phyloP scores from a whole-genome alignment of 2,329 filamentous ascomycete genomes.

The Mycogone perniciosa region DNA sequence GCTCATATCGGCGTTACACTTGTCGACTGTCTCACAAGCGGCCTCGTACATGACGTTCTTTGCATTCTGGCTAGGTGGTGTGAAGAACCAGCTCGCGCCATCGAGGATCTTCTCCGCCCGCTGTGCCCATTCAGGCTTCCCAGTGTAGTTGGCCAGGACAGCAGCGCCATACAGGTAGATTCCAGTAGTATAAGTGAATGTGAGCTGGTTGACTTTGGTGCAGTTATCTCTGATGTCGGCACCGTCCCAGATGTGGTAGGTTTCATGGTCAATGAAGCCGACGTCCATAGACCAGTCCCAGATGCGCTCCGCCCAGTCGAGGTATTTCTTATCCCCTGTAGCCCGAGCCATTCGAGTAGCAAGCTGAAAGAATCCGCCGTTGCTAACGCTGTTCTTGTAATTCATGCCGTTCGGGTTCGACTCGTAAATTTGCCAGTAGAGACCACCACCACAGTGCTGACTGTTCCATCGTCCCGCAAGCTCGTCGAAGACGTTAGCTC shows the following conservation, averaged over 20 bases:
- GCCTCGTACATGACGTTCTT: slow-evolving; percentile 59
- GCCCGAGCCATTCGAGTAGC: slow-evolving; percentile 67
- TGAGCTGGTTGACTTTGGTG: slow-evolving; percentile 42
- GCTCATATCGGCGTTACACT: slow-evolving; percentile 57
- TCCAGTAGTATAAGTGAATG: slow-evolving; percentile 61
- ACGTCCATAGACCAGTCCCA: slow-evolving; percentile 57
- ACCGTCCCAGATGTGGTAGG: slow-evolving; percentile 56
- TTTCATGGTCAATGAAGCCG: slow-evolving; percentile 48
- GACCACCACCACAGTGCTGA: slow-evolving; percentile 60
- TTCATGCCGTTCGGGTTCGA: slow-evolving; percentile 67
- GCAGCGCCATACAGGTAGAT: slow-evolving; percentile 61
- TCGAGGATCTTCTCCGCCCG: slow-evolving; percentile 47
- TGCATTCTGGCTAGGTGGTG: slow-evolving; percentile 38
- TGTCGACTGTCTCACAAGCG: slow-evolving; percentile 53
- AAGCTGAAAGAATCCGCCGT: slow-evolving; percentile 78
- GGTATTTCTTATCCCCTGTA: slow-evolving; percentile 59
- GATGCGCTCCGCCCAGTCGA: slow-evolving; percentile 60
- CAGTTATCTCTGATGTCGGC: slow-evolving; percentile 51
- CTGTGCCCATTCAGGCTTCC: slow-evolving; percentile 45
- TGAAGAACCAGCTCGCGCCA: slow-evolving; percentile 50
- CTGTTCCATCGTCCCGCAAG: slow-evolving; percentile 66
- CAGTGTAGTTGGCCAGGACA: slow-evolving; percentile 56
- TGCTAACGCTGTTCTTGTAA: slow-evolving; percentile 79
- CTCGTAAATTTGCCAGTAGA: slow-evolving; percentile 76
- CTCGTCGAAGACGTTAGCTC: slow-evolving; percentile 65